A percentile compares a stretch with the other conserved stretches of the same genome.
phyloP scores from a whole-genome alignment of 2,329 filamentous ascomycete genomes.

The Fusarium zealandicum region DNA sequence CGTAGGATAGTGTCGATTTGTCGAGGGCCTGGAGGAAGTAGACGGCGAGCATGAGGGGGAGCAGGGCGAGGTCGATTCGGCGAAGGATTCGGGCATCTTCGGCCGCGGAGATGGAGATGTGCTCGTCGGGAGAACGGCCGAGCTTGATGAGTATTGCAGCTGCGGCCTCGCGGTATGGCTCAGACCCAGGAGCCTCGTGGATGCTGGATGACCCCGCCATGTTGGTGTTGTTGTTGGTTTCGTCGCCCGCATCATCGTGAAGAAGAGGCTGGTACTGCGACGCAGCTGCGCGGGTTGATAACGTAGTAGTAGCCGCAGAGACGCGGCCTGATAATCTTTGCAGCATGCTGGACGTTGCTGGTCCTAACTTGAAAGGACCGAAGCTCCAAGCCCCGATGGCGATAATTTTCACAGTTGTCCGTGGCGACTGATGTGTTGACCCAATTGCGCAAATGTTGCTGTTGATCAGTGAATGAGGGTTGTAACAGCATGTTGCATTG shows the following conservation, averaged over 20 bases:
- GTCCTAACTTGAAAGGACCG: constrained; percentile 19
- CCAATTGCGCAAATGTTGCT: not conserved
- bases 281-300: constrained; percentile 6
- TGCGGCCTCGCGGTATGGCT: constrained; percentile 50
- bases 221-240: constrained; percentile 7
- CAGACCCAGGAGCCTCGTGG: not conserved
- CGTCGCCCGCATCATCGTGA: constrained; percentile 27
- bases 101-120: constrained; percentile 43
- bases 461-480: no score
- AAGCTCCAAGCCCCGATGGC: constrained; percentile 16
- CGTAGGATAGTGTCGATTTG: constrained; percentile 68
- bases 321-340: constrained; percentile 23
- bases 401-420: constrained; percentile 4
- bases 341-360: constrained; percentile 23
- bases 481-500: no score
- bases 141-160: constrained; percentile 54
- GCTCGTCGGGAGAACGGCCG: constrained; percentile 46
- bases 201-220: constrained; percentile 1
- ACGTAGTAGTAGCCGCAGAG: constrained; percentile 1
- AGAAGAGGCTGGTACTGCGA: constrained; percentile 39
- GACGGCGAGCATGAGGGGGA: constrained; percentile 60
- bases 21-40: constrained; percentile 71
- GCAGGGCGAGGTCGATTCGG: constrained; percentile 51
- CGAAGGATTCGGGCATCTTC: constrained; percentile 48
- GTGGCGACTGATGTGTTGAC: not conserved